phyloP scores from a whole-genome alignment of 1,284 basidiomycete genomes.

The Trametes versicolor region DNA sequence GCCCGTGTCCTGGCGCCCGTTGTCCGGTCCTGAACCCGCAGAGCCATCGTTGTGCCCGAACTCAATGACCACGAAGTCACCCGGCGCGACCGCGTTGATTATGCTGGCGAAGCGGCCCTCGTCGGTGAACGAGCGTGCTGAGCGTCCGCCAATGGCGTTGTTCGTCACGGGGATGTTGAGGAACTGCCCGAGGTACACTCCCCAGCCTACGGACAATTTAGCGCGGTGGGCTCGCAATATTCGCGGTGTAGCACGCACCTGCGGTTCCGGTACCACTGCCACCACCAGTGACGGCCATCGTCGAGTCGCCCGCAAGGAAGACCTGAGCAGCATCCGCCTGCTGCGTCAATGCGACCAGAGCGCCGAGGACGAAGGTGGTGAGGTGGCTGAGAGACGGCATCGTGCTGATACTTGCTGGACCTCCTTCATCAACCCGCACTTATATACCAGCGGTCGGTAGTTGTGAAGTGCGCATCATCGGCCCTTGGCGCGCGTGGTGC shows the following conservation, averaged over 20 bases:
- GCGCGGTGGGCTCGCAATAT: background rate
- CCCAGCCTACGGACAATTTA: slow-evolving; percentile 50
- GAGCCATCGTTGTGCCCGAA: slow-evolving; percentile 57
- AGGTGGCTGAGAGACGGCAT: background rate
- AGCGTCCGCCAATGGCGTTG: slow-evolving; percentile 55
- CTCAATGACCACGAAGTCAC: slow-evolving; percentile 56
- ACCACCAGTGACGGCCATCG: slow-evolving; percentile 44
- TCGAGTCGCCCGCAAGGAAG: slow-evolving; percentile 59
- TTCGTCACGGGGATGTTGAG: slow-evolving; percentile 55
- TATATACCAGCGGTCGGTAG: background rate
- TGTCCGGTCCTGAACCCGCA: slow-evolving; percentile 25
- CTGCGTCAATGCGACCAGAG: background rate
- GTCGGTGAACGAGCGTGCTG: slow-evolving; percentile 51
- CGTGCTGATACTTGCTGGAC: background rate
- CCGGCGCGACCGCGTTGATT: slow-evolving; percentile 20
- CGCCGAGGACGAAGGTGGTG: background rate
- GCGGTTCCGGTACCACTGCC: slow-evolving; percentile 25
- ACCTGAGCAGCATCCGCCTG: slow-evolving; percentile 34
- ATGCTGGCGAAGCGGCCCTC: slow-evolving; percentile 28
- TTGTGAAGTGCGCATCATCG: slow-evolving; percentile 1
- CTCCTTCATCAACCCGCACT: background rate
- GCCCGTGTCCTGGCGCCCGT: slow-evolving; percentile 30
- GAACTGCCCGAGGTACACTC: slow-evolving; percentile 53
- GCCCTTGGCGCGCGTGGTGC: background rate
- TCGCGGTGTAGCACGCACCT: slow-evolving; percentile 1